Conservation (phyloP, 2,329 filamentous ascomycete genomes). For the Colletotrichum truncatum region DNA sequence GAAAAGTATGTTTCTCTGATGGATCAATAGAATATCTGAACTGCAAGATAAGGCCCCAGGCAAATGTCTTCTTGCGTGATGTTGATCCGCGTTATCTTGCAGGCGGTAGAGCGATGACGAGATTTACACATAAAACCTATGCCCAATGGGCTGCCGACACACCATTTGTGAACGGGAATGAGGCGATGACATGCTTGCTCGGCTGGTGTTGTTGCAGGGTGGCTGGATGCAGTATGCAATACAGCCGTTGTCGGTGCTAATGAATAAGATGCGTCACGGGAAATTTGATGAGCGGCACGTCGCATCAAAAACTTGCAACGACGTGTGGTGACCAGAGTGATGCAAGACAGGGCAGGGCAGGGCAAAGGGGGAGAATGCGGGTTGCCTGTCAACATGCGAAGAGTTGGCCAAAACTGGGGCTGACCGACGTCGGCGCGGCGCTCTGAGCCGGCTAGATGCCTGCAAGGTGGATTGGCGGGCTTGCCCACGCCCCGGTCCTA, state of each 20-base stretch:
- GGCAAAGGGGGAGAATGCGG: background rate
- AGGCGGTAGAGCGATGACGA: background rate
- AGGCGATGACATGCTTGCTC: background rate
- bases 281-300: conserved; percentile 12
- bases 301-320: background rate
- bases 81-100: conserved; percentile 17
- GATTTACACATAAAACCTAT: background rate
- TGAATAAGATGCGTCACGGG: background rate
- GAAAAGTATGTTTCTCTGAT: conserved; percentile 21
- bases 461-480: conserved; percentile 14
- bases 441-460: background rate
- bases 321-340: conserved; percentile 1
- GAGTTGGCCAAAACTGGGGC: conserved; percentile 2
- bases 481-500: background rate
- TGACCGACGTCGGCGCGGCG: conserved; percentile 25
- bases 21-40: conserved; percentile 1
- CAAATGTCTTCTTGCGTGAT: background rate
- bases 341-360: background rate
- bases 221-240: conserved; percentile 13
- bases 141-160: background rate
- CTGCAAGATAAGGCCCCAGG: conserved; percentile 20
- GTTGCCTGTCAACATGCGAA: conserved; percentile 9
- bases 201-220: background rate
- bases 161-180: background rate
- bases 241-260: conserved; percentile 10